These are phyloP conservation scores for Juncus effusus DNA, from an alignment of 176 grass and related monocot genomes.

Conservation along the genomic window DNA sequence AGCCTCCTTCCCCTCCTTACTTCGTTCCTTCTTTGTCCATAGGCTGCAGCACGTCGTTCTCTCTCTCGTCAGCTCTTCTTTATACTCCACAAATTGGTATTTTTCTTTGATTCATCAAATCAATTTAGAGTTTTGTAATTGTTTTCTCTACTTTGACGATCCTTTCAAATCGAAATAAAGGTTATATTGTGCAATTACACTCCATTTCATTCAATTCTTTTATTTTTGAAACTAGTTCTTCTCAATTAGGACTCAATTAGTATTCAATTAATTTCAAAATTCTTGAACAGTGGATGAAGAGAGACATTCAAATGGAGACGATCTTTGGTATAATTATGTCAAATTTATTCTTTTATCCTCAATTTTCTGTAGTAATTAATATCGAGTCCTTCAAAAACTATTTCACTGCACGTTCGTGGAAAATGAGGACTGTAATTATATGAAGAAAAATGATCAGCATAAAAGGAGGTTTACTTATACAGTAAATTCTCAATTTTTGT, in stretches of 20 bases:
- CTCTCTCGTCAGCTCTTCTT: too few species aligned
- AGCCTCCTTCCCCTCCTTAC: too few species aligned
- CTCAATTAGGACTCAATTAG: background rate
- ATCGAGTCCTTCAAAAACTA: background rate
- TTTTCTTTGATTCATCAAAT: too few species aligned
- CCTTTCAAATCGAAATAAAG: slow-evolving; percentile 6
- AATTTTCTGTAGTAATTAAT: background rate
- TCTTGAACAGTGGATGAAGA: slow-evolving; percentile 55
- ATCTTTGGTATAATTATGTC: slow-evolving; percentile 42
- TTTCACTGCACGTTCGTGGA: too few species aligned
- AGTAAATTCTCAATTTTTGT: too few species aligned
- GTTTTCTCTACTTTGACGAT: too few species aligned
- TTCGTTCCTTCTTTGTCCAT: too few species aligned
- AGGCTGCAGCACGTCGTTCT: too few species aligned
- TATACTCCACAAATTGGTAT: too few species aligned
- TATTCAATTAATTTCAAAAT: slow-evolving; percentile 34
- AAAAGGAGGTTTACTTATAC: slow-evolving; percentile 73
- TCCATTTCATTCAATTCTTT: slow-evolving; percentile 4
- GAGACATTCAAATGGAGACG: slow-evolving; percentile 53
- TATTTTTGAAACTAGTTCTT: too few species aligned
- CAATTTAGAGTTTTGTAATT: too few species aligned
- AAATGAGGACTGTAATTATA: slow-evolving; percentile 44
- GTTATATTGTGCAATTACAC: too few species aligned
- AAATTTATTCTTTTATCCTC: background rate
- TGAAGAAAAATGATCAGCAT: slow-evolving; percentile 34